Evolutionary conservation across 768 basidiomycete species (phyloP).

Genomic region (Clavulina sp.): DNA sequence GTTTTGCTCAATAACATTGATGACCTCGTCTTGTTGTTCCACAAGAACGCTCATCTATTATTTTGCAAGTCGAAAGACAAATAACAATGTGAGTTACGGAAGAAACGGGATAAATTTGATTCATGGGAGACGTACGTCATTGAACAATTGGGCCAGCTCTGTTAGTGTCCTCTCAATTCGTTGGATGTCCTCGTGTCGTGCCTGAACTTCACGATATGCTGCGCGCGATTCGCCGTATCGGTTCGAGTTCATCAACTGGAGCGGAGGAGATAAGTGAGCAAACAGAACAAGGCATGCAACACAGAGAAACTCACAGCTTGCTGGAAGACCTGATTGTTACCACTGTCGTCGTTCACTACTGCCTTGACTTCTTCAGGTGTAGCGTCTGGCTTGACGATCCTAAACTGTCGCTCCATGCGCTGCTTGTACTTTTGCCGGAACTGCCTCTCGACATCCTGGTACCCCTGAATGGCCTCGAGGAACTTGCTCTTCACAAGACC

Average conservation of each 20-base stretch:
- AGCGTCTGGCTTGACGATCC: slow-evolving; percentile 26
- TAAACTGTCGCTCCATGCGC: slow-evolving; percentile 17
- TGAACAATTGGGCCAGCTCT: slow-evolving; percentile 32
- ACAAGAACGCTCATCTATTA: slow-evolving; percentile 26
- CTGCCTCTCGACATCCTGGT: slow-evolving; percentile 16
- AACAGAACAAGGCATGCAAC: background rate
- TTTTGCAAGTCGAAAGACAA: background rate
- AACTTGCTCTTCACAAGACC: slow-evolving; percentile 13
- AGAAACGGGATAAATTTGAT: background rate
- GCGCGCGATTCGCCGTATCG: slow-evolving; percentile 27
- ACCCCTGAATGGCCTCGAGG: slow-evolving; percentile 18
- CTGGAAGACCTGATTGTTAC: slow-evolving; percentile 22
- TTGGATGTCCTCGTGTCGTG: slow-evolving; percentile 29
- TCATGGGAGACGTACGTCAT: slow-evolving; percentile 20
- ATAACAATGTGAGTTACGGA: background rate
- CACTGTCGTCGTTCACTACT: slow-evolving; percentile 22
- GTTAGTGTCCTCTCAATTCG: slow-evolving; percentile 32
- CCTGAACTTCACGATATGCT: slow-evolving; percentile 30
- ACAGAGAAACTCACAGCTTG: slow-evolving; percentile 14
- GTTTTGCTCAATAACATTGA: slow-evolving; percentile 25
- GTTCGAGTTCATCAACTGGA: slow-evolving; percentile 26
- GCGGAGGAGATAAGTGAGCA: background rate
- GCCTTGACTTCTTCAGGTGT: slow-evolving; percentile 26
- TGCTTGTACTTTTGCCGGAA: slow-evolving; percentile 15
- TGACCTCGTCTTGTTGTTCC: slow-evolving; percentile 30